These are phyloP conservation scores for Ophiocordyceps sinensis DNA, from an alignment of 2,329 filamentous ascomycete genomes.

Conservation along the genomic window DNA sequence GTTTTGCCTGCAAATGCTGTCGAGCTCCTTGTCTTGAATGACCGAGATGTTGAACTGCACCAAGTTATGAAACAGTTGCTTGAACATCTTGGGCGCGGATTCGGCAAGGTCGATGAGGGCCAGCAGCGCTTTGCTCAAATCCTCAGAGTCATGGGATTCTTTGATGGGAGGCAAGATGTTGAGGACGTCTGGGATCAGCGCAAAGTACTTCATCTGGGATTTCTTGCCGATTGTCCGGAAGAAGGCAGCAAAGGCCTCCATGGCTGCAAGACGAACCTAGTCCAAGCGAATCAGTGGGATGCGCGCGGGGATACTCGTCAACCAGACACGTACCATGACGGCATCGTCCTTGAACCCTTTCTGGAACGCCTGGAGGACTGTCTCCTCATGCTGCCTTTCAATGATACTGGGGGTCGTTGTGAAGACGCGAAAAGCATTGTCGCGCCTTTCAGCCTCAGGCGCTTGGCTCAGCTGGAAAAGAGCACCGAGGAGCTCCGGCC, in stretches of 20 bases:
- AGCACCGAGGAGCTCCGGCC: slow-evolving; percentile 76
- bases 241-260: slow-evolving; percentile 94
- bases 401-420: slow-evolving; percentile 91
- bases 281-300: background rate
- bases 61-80: slow-evolving; percentile 78
- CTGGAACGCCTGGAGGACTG: slow-evolving; percentile 77
- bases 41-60: slow-evolving; percentile 89
- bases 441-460: slow-evolving; percentile 66
- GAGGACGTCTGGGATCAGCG: slow-evolving; percentile 76
- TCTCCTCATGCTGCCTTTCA: slow-evolving; percentile 84
- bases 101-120: slow-evolving; percentile 91
- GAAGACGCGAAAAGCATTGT: slow-evolving; percentile 90
- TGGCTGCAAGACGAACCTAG: slow-evolving; percentile 78
- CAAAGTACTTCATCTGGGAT: slow-evolving; percentile 73
- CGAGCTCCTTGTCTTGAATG: slow-evolving; percentile 89
- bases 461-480: slow-evolving; percentile 89
- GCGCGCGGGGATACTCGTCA: slow-evolving; percentile 1
- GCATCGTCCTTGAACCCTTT: slow-evolving; percentile 85
- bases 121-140: slow-evolving; percentile 78
- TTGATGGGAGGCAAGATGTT: slow-evolving; percentile 93
- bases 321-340: slow-evolving; percentile 44
- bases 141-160: slow-evolving; percentile 77
- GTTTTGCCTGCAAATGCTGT: slow-evolving; percentile 82
- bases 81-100: slow-evolving; percentile 95
- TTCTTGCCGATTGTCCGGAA: slow-evolving; percentile 87